Conservation (phyloP, 2,329 filamentous ascomycete genomes). For the Pseudogymnoascus sp. region DNA sequence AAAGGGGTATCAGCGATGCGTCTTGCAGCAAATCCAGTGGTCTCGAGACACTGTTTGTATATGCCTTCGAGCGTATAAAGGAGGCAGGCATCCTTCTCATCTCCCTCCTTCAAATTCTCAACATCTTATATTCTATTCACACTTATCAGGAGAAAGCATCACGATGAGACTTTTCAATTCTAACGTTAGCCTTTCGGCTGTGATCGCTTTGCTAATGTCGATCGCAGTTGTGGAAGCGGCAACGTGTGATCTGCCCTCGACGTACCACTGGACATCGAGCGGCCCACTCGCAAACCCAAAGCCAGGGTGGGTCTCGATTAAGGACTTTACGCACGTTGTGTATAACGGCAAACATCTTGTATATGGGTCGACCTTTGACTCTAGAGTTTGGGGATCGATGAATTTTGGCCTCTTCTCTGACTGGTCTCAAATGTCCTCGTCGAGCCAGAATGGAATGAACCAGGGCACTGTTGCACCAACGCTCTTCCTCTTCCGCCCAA, state of each 20-base stretch:
- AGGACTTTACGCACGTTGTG: conserved; percentile 50
- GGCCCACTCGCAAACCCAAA: conserved; percentile 42
- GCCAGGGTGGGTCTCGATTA: conserved; percentile 47
- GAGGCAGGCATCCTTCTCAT: too few relatives aligned
- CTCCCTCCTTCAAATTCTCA: too few relatives aligned
- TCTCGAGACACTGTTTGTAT: too few relatives aligned
- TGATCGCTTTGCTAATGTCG: background rate
- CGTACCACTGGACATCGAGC: conserved; percentile 47
- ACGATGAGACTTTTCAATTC: background rate
- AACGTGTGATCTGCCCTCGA: conserved; percentile 43
- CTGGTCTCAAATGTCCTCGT: conserved; percentile 43
- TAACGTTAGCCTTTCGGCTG: too few relatives aligned
- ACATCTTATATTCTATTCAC: too few relatives aligned
- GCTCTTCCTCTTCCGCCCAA: conserved; percentile 54
- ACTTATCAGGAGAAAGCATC: background rate
- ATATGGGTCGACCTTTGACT: conserved; percentile 44
- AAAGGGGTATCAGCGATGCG: too few relatives aligned
- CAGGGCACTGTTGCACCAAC: conserved; percentile 46
- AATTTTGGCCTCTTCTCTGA: conserved; percentile 46
- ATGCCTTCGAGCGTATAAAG: too few relatives aligned
- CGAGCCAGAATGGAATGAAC: conserved; percentile 43
- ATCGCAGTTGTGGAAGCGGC: background rate
- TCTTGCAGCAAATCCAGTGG: too few relatives aligned
- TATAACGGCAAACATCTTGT: conserved; percentile 53
- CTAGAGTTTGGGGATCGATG: conserved; percentile 46